Evolutionary conservation across 2,329 filamentous ascomycete genomes (phyloP), one percentile per base, ranked within the genome.

Genomic region (Fusarium fracticaudum): DNA sequence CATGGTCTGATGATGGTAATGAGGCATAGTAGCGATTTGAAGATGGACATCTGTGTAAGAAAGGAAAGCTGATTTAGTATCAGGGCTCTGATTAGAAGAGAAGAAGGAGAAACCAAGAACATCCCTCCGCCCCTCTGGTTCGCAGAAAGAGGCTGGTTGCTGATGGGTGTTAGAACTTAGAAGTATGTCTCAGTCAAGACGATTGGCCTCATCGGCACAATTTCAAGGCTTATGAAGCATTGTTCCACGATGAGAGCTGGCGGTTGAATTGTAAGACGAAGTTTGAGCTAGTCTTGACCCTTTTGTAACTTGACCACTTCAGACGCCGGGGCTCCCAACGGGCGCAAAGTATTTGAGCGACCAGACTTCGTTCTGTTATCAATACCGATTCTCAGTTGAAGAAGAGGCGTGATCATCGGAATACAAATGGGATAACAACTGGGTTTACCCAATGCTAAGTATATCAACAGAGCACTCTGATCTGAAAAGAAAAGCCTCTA

Each of bases 401-500:
- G n/a, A n/a, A 6, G 22, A 17, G 22, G 9, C 1, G 14, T 6
- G 14, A 9, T 8, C 1, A 43, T n/a, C 9, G 14, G 22, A 24
- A 43, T 17, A n/a, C 22, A n/a, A n/a, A 43, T n/a, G 1, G 9
- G 3, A 17, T 43, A n/a, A 10, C 22, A 43, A 17, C 9, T 11
- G 22, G 5, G 22, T 11, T 10, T 43, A 24, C n/a, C 22, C 6
- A 6, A 10, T 43, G 7, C 8, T 1, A 24, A 43, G 22, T 11
- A 43, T 8, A 43, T 24, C 9, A 24, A 43, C 22, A 17, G 41
- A n/a, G n/a, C 6, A 10, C 22, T 24, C 22, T 11, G 41, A 43
- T n/a, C 22, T 11, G 22, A 17, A 26, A 8, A 18, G n/a, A 8
- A 45, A 17, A 45, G 6, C 18, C 1, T 26, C 11, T 26, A 20